These are phyloP conservation scores for Phytophthora ohioensis DNA, from an alignment of 352 stramenopile species.

Conservation along the genomic window DNA sequence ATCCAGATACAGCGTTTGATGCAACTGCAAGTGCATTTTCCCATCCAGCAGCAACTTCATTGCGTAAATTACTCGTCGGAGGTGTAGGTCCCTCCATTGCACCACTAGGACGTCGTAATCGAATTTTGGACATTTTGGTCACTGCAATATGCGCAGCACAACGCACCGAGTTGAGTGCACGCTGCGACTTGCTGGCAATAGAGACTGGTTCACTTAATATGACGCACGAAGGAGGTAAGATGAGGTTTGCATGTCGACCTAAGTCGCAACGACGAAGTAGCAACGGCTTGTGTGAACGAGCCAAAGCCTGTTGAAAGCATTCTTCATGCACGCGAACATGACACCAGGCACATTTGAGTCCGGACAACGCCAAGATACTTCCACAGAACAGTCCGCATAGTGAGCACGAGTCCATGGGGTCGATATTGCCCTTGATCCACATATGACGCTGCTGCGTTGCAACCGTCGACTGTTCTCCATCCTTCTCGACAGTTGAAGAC, in stretches of 20 bases:
- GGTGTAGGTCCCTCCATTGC: slow-evolving; percentile 23
- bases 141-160: slow-evolving; percentile 73
- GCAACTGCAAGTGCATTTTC: slow-evolving; percentile 27
- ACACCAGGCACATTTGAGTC: slow-evolving; percentile 86
- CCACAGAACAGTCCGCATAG: slow-evolving; percentile 83
- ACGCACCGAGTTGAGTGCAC: slow-evolving; percentile 73
- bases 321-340: slow-evolving; percentile 83
- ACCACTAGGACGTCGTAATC: slow-evolving; percentile 47
- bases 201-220: slow-evolving; percentile 45
- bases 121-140: slow-evolving; percentile 79
- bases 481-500: slow-evolving; percentile 23
- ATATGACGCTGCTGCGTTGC: slow-evolving; percentile 54
- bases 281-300: slow-evolving; percentile 33
- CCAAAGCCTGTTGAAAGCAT: slow-evolving; percentile 64
- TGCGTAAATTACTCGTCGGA: slow-evolving; percentile 25
- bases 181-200: slow-evolving; percentile 65
- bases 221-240: slow-evolving; percentile 72
- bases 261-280: slow-evolving; percentile 76
- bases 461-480: slow-evolving; percentile 5
- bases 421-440: slow-evolving; percentile 88
- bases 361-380: slow-evolving; percentile 82
- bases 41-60: slow-evolving; percentile 21
- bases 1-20: slow-evolving; percentile 32
- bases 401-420: slow-evolving; percentile 83
- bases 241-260: slow-evolving; percentile 68